These are phyloP conservation scores for Lagerstroemia speciosa DNA, from an alignment of 345 rosid species.

Conservation along the genomic window DNA sequence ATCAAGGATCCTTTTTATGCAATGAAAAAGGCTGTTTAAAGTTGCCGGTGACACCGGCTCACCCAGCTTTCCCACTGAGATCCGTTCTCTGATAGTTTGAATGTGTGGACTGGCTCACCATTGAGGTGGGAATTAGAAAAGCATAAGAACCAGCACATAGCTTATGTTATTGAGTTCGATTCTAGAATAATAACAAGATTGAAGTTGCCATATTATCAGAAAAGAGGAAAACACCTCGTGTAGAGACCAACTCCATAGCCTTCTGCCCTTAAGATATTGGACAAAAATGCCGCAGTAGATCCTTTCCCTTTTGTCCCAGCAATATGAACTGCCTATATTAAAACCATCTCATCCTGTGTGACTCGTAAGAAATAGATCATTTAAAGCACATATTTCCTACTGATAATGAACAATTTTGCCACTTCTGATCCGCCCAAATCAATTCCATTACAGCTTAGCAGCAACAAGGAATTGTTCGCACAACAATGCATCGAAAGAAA, in stretches of 20 bases:
- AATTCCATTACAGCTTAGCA: neutral
- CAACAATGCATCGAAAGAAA: too few relatives aligned
- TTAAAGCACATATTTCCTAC: neutral
- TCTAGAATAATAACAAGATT: neutral
- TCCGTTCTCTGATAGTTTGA: slow-evolving; percentile 68
- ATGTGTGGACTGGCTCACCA: slow-evolving; percentile 65
- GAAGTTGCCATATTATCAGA: neutral
- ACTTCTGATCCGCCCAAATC: neutral
- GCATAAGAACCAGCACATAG: neutral
- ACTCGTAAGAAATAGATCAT: neutral
- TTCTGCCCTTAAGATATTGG: slow-evolving; percentile 60
- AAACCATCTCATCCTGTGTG: neutral
- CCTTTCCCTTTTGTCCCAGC: slow-evolving; percentile 98
- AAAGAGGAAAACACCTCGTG: slow-evolving; percentile 43
- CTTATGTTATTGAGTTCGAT: neutral
- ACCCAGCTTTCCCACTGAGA: slow-evolving; percentile 49
- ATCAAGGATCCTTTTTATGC: slow-evolving; percentile 43
- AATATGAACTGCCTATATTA: slow-evolving; percentile 55
- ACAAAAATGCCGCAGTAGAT: slow-evolving; percentile 76
- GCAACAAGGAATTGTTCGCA: neutral
- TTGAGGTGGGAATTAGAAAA: neutral
- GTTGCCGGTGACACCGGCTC: slow-evolving; percentile 47
- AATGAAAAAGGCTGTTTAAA: slow-evolving; percentile 46
- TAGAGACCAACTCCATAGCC: slow-evolving; percentile 80
- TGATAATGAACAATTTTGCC: neutral